A percentile compares a stretch with the other conserved stretches of the same genome.
Evolutionary conservation across 1,284 basidiomycete species (phyloP).

Genomic region (Golubevia sp.): DNA sequence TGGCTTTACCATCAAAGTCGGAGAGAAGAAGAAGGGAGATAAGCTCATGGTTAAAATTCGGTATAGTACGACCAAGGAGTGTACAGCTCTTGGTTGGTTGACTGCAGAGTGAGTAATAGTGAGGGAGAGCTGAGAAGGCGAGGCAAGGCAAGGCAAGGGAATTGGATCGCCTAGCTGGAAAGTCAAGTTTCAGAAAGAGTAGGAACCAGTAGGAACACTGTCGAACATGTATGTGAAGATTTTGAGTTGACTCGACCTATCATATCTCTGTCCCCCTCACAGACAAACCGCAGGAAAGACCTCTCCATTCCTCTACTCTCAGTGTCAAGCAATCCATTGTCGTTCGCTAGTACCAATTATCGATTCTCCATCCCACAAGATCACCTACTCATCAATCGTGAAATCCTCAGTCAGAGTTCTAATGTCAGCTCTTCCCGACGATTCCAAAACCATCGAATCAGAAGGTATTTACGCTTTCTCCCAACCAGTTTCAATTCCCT

Average conservation of each 20-base stretch:
- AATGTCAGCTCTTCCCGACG: constrained; percentile 54
- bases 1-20: constrained; percentile 62
- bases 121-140: neutral
- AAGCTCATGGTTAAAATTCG: constrained; percentile 34
- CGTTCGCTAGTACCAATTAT: constrained; percentile 45
- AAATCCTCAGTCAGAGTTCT: constrained; percentile 46
- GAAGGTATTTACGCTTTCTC: constrained; percentile 39
- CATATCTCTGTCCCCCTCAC: neutral
- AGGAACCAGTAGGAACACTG: too few relatives aligned
- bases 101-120: constrained; percentile 71
- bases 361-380: constrained; percentile 56
- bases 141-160: neutral
- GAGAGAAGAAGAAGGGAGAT: constrained; percentile 37
- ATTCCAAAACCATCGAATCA: constrained; percentile 16
- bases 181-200: constrained; percentile 70
- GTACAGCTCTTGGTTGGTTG: constrained; percentile 92
- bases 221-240: too few relatives aligned
- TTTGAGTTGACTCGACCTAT: too few relatives aligned
- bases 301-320: constrained; percentile 84
- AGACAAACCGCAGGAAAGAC: constrained; percentile 84
- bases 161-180: constrained; percentile 62
- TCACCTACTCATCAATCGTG: constrained; percentile 52
- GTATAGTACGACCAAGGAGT: constrained; percentile 73
- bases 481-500: constrained; percentile 52
- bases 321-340: constrained; percentile 75